Conservation (phyloP, 164 flowering plant genomes). For the Protea cynaroides region DNA sequence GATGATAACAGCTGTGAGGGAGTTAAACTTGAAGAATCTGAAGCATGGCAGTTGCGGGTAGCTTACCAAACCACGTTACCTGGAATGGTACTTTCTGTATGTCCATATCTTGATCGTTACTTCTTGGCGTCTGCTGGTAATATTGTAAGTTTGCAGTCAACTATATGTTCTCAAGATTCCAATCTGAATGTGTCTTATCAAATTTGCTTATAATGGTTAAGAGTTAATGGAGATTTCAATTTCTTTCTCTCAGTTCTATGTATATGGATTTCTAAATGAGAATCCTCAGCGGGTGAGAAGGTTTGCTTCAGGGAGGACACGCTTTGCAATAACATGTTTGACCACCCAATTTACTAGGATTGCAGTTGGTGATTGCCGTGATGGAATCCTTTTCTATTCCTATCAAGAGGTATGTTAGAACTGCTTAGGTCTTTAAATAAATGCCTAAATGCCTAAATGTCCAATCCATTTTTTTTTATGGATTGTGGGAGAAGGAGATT, state of each 20-base stretch:
- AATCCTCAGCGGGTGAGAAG: conserved; percentile 60
- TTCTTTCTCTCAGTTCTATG: conserved; percentile 58
- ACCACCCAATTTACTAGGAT: conserved; percentile 67
- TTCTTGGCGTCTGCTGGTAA: conserved; percentile 89
- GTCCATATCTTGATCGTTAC: conserved; percentile 81
- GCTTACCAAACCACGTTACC: conserved; percentile 39
- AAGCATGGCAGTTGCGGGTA: conserved; percentile 64
- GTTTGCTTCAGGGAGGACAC: conserved; percentile 67
- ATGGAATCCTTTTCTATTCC: conserved; percentile 85
- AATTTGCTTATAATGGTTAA: background rate
- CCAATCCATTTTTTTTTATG: no score
- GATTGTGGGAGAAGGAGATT: no score
- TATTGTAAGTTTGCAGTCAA: conserved; percentile 54
- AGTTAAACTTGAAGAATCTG: conserved; percentile 72
- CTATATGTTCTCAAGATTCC: conserved; percentile 1
- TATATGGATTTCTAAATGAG: conserved; percentile 75
- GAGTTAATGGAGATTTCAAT: conserved; percentile 5
- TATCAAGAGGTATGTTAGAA: conserved; percentile 61
- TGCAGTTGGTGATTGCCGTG: conserved; percentile 98
- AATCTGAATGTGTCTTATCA: background rate
- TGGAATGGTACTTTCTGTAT: conserved; percentile 79
- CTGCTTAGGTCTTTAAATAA: background rate
- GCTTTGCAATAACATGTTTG: conserved; percentile 69
- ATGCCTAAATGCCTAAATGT: background rate
- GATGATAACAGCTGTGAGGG: conserved; percentile 76